A percentile compares a stretch with the other conserved stretches of the same genome.
These are phyloP conservation scores for Chlamydomonas sp. DNA, from an alignment of 139 green algal species.

Conservation along the genomic window DNA sequence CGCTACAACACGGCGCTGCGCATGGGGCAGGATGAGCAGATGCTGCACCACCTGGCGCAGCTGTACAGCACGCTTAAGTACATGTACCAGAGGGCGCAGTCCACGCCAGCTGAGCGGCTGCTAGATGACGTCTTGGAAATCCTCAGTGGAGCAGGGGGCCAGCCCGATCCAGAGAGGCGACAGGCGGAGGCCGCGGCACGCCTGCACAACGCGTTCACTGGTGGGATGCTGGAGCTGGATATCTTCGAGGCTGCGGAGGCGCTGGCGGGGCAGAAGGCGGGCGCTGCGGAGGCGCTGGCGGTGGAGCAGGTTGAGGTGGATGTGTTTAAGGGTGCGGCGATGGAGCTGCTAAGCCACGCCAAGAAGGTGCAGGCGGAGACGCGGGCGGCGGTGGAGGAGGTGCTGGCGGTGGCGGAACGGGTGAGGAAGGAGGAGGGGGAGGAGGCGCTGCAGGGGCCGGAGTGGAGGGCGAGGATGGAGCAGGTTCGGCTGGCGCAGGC, in stretches of 20 bases:
- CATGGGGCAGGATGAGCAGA: background rate
- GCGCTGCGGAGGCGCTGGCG: slow-evolving; percentile 27
- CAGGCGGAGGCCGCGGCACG: slow-evolving; percentile 6
- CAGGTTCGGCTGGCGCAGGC: slow-evolving; percentile 31
- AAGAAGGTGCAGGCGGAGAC: slow-evolving; percentile 36
- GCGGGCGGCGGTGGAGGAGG: background rate
- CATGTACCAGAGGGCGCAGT: slow-evolving; percentile 12
- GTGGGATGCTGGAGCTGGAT: slow-evolving; percentile 34
- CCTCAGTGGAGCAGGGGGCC: slow-evolving; percentile 19
- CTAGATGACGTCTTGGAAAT: slow-evolving; percentile 57
- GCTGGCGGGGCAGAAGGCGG: slow-evolving; percentile 12
- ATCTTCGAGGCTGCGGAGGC: slow-evolving; percentile 45
- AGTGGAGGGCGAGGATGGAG: slow-evolving; percentile 27
- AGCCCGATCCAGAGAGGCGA: background rate
- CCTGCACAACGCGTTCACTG: slow-evolving; percentile 40
- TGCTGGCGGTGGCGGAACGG: slow-evolving; percentile 17
- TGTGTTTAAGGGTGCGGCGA: slow-evolving; percentile 36
- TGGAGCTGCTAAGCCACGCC: slow-evolving; percentile 32
- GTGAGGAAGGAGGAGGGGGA: background rate
- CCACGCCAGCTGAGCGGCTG: slow-evolving; percentile 40
- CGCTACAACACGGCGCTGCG: slow-evolving; percentile 11
- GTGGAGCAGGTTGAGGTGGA: slow-evolving; percentile 37
- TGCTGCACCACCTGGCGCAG: slow-evolving; percentile 7
- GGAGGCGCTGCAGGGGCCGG: background rate
- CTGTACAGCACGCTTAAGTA: slow-evolving; percentile 36